Evolutionary conservation across 176 grass and related monocot genomes (phyloP).

Genomic region (Oryza coarctata): DNA sequence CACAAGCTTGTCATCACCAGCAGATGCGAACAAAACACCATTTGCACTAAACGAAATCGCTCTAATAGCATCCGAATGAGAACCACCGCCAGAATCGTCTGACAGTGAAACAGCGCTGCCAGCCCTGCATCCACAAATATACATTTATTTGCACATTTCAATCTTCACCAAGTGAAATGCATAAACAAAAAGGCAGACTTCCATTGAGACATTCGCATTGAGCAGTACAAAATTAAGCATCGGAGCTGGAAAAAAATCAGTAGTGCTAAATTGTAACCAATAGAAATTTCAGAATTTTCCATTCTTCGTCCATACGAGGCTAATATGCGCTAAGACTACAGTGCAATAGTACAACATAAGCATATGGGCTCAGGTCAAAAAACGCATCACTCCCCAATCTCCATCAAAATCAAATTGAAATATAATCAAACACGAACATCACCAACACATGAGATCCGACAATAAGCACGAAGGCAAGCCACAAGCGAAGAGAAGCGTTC

Average conservation of each 20-base stretch:
- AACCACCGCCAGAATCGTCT: slow-evolving; percentile 43
- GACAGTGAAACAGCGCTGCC: slow-evolving; percentile 43
- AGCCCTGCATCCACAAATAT: slow-evolving; percentile 39
- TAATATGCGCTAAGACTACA: neutral
- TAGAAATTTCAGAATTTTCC: neutral
- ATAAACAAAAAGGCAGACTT: neutral
- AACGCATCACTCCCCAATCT: neutral
- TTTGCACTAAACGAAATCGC: slow-evolving; percentile 53
- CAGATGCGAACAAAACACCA: slow-evolving; percentile 66
- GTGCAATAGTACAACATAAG: neutral
- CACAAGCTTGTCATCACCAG: slow-evolving; percentile 85
- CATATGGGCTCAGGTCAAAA: neutral
- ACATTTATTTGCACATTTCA: neutral
- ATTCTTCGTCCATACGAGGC: neutral
- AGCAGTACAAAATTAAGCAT: neutral
- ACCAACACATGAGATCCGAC: neutral
- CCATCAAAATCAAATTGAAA: neutral
- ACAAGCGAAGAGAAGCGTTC: neutral
- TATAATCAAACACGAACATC: neutral
- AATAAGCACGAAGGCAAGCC: neutral
- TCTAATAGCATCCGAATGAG: slow-evolving; percentile 79
- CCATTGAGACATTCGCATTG: neutral
- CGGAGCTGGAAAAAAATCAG: neutral
- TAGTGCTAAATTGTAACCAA: neutral
- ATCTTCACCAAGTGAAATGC: neutral